Evolutionary conservation across 108 stramenopile species (phyloP).

Genomic region (Pseudonitzschia multiseries): DNA sequence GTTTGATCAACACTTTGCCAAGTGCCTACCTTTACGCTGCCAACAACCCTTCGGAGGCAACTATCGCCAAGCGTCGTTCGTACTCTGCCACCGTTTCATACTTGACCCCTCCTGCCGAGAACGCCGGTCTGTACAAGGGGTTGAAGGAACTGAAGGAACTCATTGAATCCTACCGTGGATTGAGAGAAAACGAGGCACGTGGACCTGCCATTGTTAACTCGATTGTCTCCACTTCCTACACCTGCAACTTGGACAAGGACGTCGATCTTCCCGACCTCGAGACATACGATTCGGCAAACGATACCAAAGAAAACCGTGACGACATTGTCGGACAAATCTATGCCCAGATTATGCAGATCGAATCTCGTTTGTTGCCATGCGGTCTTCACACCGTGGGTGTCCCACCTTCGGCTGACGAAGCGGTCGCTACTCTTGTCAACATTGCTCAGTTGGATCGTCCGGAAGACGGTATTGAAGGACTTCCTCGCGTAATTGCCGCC

Average conservation of each 20-base stretch:
- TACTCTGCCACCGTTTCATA: constrained; percentile 96
- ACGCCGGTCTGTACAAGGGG: constrained; percentile 97
- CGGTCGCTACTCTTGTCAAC: constrained; percentile 94
- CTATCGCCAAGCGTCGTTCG: constrained; percentile 95
- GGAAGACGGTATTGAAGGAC: constrained; percentile 89
- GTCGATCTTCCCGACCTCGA: constrained; percentile 88
- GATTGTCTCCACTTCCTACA: constrained; percentile 90
- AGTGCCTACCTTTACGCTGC: constrained; percentile 96
- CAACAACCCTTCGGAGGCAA: constrained; percentile 98
- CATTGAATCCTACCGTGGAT: constrained; percentile 93
- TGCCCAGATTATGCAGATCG: constrained; percentile 95
- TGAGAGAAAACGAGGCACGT: constrained; percentile 92
- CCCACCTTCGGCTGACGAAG: constrained; percentile 94
- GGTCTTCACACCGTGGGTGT: constrained; percentile 96
- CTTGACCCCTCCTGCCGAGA: constrained; percentile 96
- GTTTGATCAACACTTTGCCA: constrained; percentile 93
- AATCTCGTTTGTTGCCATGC: constrained; percentile 93
- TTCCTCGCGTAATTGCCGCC: constrained; percentile 92
- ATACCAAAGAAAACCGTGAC: constrained; percentile 84
- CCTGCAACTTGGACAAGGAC: constrained; percentile 96
- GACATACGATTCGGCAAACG: constrained; percentile 73
- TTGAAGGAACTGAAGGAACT: constrained; percentile 95
- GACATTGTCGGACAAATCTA: constrained; percentile 89
- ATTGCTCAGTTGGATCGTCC: constrained; percentile 94
- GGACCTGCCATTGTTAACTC: constrained; percentile 96